These are phyloP conservation scores for Huntiella savannae DNA, from an alignment of 2,329 filamentous ascomycete genomes.

Conservation along the genomic window DNA sequence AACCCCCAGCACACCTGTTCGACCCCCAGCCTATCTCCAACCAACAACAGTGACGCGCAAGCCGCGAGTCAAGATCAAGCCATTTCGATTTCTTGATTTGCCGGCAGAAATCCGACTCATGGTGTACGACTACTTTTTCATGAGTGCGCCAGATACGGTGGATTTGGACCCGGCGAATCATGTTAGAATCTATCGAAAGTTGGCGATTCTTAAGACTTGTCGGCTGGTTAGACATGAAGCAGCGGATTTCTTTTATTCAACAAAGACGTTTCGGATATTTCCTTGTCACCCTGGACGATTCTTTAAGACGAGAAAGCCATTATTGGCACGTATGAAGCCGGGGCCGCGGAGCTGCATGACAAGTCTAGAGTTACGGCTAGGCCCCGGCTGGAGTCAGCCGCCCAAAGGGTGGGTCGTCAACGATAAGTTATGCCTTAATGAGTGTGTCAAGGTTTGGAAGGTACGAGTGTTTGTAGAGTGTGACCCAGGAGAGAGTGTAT, in stretches of 20 bases:
- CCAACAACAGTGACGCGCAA: neutral
- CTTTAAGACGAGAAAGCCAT: conserved; percentile 54
- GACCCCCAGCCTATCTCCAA: neutral
- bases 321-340: conserved; percentile 45
- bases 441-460: conserved; percentile 38
- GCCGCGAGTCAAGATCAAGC: conserved; percentile 20
- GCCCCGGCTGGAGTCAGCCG: conserved; percentile 53
- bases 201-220: conserved; percentile 42
- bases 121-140: conserved; percentile 47
- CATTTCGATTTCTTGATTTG: conserved; percentile 47
- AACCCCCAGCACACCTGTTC: neutral
- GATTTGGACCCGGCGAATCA: conserved; percentile 51
- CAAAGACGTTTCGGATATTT: conserved; percentile 45
- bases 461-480: conserved; percentile 52
- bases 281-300: conserved; percentile 43
- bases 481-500: conserved; percentile 49
- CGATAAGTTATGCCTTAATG: conserved; percentile 39
- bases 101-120: conserved; percentile 51
- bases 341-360: conserved; percentile 41
- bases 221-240: conserved; percentile 43
- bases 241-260: conserved; percentile 45
- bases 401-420: conserved; percentile 54
- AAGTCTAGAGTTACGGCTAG: conserved; percentile 49
- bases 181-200: conserved; percentile 37
- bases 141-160: conserved; percentile 31